These are phyloP conservation scores for Paspalum notatum DNA, from an alignment of 176 grass and related monocot species.

Conservation along the genomic window DNA sequence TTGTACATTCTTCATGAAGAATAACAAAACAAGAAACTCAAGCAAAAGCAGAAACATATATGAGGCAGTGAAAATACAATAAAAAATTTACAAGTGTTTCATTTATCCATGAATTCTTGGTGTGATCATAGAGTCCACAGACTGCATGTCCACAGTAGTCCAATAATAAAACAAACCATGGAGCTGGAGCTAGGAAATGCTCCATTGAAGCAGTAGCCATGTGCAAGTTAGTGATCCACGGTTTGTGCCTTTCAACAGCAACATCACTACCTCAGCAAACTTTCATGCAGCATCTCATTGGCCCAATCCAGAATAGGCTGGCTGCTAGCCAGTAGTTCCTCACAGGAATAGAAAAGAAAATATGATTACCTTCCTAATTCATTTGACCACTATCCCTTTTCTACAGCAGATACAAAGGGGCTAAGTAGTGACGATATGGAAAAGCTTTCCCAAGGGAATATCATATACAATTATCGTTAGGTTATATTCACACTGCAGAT, in stretches of 20 bases:
- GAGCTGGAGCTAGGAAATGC: neutral
- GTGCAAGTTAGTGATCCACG: neutral
- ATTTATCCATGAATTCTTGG: neutral
- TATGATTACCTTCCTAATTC: neutral
- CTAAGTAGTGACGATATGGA: neutral
- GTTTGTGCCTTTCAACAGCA: neutral
- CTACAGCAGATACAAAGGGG: neutral
- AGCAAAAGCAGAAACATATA: neutral
- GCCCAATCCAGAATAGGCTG: neutral
- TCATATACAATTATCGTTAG: neutral
- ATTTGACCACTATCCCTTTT: neutral
- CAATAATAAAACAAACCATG: neutral
- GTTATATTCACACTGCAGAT: conserved; percentile 16
- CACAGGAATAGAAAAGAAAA: neutral
- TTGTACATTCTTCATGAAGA: neutral
- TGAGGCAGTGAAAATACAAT: neutral
- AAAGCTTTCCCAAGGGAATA: neutral
- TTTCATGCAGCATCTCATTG: neutral
- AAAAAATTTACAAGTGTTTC: neutral
- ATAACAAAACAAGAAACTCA: conserved; percentile 15
- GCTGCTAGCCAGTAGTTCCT: neutral
- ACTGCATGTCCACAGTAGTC: neutral
- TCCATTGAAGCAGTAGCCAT: conserved; percentile 1
- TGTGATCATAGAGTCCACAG: neutral
- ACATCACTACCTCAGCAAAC: neutral